phyloP scores from a whole-genome alignment of 2,329 filamentous ascomycete genomes.

The Diaporthe ilicicola region DNA sequence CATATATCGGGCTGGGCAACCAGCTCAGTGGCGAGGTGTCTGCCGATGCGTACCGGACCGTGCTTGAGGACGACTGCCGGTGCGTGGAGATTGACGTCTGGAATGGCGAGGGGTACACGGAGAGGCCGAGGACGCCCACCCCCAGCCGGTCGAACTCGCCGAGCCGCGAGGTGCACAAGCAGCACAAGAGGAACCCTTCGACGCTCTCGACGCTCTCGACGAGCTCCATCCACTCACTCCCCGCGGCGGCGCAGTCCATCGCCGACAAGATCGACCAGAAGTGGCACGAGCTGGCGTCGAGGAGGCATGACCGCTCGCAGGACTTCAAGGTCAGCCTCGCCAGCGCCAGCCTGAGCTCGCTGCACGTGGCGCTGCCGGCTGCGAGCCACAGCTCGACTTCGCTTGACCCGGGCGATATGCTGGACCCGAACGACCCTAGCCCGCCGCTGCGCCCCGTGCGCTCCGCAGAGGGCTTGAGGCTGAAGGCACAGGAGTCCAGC shows the following conservation, averaged over 20 bases:
- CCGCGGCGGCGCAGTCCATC: slow-evolving; percentile 52
- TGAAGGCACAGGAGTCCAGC: background rate
- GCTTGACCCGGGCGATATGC: slow-evolving; percentile 29
- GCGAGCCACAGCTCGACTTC: slow-evolving; percentile 36
- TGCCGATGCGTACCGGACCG: slow-evolving; percentile 79
- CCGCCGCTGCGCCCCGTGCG: slow-evolving; percentile 24
- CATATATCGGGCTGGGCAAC: slow-evolving; percentile 83
- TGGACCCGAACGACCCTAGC: slow-evolving; percentile 29
- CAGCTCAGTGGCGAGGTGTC: slow-evolving; percentile 83
- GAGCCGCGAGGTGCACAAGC: slow-evolving; percentile 42
- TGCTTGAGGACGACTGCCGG: slow-evolving; percentile 79
- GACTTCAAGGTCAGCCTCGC: slow-evolving; percentile 50
- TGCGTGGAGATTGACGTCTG: slow-evolving; percentile 97
- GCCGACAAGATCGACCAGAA: slow-evolving; percentile 47
- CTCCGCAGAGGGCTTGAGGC: slow-evolving; percentile 29
- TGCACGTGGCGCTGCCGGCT: slow-evolving; percentile 32
- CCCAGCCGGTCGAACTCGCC: slow-evolving; percentile 46
- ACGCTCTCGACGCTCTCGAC: slow-evolving; percentile 55
- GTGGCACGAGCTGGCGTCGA: slow-evolving; percentile 38
- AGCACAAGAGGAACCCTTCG: slow-evolving; percentile 58
- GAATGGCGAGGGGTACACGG: slow-evolving; percentile 67
- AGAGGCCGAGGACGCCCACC: slow-evolving; percentile 46
- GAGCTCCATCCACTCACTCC: slow-evolving; percentile 44
- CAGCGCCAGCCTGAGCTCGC: slow-evolving; percentile 49
- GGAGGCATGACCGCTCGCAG: slow-evolving; percentile 44